Evolutionary conservation across 2,329 filamentous ascomycete species (phyloP).

Genomic region (Cladobotryum mycophilum): DNA sequence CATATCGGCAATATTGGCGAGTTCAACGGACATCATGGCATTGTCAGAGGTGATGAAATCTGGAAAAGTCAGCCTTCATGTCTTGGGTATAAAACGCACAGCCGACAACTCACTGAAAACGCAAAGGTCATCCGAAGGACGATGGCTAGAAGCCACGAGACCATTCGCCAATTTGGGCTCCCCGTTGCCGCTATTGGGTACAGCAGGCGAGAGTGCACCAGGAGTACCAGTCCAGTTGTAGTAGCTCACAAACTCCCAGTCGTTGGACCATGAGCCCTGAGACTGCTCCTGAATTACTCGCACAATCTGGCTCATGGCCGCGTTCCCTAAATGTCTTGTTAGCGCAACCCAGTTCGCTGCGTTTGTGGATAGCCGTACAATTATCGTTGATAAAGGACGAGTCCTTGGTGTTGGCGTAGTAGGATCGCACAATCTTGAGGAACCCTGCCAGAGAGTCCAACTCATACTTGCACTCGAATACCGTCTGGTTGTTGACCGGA

Average conservation of each 20-base stretch:
- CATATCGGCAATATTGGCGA: constrained; percentile 52
- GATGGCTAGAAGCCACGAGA: constrained; percentile 71
- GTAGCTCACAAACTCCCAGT: constrained; percentile 22
- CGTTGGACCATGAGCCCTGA: constrained; percentile 19
- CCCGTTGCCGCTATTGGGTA: constrained; percentile 65
- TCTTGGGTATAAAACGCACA: background rate
- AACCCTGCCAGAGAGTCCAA: constrained; percentile 84
- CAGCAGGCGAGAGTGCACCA: constrained; percentile 19
- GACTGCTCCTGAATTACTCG: constrained; percentile 21
- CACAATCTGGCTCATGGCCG: constrained; percentile 39
- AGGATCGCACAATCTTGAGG: constrained; percentile 72
- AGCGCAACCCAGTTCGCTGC: constrained; percentile 1
- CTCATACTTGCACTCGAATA: constrained; percentile 54
- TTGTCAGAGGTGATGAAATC: constrained; percentile 40
- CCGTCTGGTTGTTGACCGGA: constrained; percentile 19
- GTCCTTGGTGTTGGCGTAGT: constrained; percentile 64
- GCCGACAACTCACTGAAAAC: constrained; percentile 44
- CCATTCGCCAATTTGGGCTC: constrained; percentile 74
- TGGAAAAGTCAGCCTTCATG: constrained; percentile 12
- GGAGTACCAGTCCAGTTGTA: constrained; percentile 24
- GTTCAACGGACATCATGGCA: constrained; percentile 40
- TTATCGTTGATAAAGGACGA: constrained; percentile 53
- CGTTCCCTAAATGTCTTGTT: constrained; percentile 62
- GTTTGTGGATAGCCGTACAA: constrained; percentile 12
- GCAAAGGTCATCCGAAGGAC: constrained; percentile 77